Base-by-base conservation (phyloP, 1,139 yeast species). In the Sugiyamaella japonica region DNA sequence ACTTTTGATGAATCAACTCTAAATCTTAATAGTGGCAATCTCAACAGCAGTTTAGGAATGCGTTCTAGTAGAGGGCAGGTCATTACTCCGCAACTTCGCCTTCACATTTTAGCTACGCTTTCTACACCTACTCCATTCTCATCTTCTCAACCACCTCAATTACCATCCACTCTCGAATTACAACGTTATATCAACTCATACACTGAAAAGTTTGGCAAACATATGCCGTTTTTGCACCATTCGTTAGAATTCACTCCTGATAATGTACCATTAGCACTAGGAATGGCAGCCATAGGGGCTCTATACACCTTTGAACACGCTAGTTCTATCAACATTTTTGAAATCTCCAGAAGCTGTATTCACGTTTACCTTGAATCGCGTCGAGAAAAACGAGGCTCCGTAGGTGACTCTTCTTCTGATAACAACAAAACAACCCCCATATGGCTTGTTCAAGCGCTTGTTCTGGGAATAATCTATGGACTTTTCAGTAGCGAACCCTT, bases 241-340 rank as follows among this genome's bases (percentile, higher is more conserved):
- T 78, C 90, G 2, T 75, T 87, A 56, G 73, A 78, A 57, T 82
- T 83, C 56, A 77, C 77, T 59, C 69, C 77, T 55, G 88, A 85
- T 50, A 86, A 86, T 66, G 83, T 86, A 56, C 93, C 96, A 0
- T 73, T 90, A 53, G 70, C 89, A n/a, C 73, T 89, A 53, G 81
- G 93, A 10, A 87, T 90, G 82, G 86, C 95, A 1, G 86, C 96
- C 20, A 82, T 90, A 57, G 98, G 98, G 43, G 96, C 97, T 0
- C 75, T 90, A 28, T 89, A 89, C 65, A 82, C 88, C 1, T 89
- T 86, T 70, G 95, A 90, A 68, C 86, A 88, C 25, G 75, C 84
- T 39, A 87, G 87, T 66, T 87, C 96, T 0, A 77, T 86, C 62
- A 76, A 87, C 17, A 74, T 90, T 53, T 89, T 88, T 71, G 89